Evolutionary conservation across 2,329 filamentous ascomycete species (phyloP), one percentile per base, ranked within the genome.

Genomic region (Xylariaceae sp.): DNA sequence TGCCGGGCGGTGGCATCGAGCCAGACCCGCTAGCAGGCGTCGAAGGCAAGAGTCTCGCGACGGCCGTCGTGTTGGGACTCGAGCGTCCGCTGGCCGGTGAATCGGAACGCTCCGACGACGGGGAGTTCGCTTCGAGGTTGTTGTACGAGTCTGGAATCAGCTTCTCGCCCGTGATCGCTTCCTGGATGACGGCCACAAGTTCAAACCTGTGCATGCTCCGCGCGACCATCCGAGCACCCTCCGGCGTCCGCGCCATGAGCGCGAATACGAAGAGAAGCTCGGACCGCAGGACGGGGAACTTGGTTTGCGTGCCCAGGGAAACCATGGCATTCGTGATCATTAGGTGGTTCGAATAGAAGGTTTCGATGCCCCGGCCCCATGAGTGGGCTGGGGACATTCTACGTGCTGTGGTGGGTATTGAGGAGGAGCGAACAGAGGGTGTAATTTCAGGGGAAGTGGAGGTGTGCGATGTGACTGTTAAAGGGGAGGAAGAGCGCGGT

Each of bases 251-350:
- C 38, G 75, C 74, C 73, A 85, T 79, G 32, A 85, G 72, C 2
- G 82, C 82, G 45, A 83, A 72, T 6, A 82, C 75, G 54, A 85
- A 85, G 75, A 81, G 80, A 2, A 76, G 73, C 60, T 86, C 82
- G 36, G 80, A 82, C 15, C 78, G 73, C 2, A 86, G 68, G 2
- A 76, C 71, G 0, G 80, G 78, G 72, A 81, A 85, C 55, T 80
- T 82, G 3, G 65, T 67, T 59, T 85, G 82, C 2, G 70, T 74
- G 19, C 82, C 68, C 22, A 85, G 72, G 56, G 75, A 80, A 1
- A 71, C 61, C 6, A 86, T 68, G 0, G 74, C 67, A 7, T 66
- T 60, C 12, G 65, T 58, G 11, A 82, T 68, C 53, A 35, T 35
- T 3, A 58, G 53, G 59, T 82, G 76, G 19, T 62, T 62, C 1